phyloP scores from a whole-genome alignment of 129 eudicot genomes.

The Saussurea involucrata region DNA sequence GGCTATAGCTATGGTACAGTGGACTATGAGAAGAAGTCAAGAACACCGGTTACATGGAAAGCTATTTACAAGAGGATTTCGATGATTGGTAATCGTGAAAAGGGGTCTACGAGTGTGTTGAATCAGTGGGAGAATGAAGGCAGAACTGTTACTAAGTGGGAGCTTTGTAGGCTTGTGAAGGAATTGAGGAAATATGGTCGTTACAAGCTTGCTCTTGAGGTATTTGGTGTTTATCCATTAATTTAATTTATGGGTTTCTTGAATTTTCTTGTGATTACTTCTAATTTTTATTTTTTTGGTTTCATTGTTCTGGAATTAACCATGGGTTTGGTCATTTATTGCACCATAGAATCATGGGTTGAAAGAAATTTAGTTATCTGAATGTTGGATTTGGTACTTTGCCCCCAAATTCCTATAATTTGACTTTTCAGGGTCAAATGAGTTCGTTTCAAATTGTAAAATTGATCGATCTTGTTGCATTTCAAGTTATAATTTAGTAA shows the following conservation, averaged over 20 bases:
- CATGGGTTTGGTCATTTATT: not conserved
- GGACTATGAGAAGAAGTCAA: constrained; percentile 50
- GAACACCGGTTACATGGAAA: constrained; percentile 43
- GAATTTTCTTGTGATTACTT: not conserved
- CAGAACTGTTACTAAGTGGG: constrained; percentile 50
- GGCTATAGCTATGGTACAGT: constrained; percentile 38
- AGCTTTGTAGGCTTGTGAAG: constrained; percentile 61
- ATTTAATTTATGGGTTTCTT: not conserved
- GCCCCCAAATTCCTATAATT: not conserved
- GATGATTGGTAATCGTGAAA: constrained; percentile 35
- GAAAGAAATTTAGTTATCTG: not conserved
- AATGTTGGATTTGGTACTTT: constrained; percentile 1
- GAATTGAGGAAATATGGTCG: constrained; percentile 70
- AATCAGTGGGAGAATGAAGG: constrained; percentile 69
- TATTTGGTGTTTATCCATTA: constrained; percentile 11
- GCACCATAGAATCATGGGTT: not conserved
- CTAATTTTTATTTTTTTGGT: not conserved
- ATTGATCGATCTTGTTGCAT: not conserved
- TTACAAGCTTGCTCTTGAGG: constrained; percentile 70
- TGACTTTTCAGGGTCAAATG: constrained; percentile 8
- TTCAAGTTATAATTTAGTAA: not conserved
- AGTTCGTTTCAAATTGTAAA: not conserved
- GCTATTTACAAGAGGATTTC: constrained; percentile 54
- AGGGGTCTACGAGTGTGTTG: constrained; percentile 51
- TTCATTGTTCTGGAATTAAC: not conserved